Evolutionary conservation across 768 basidiomycete genomes (phyloP).

Genomic region (Leccinum rimulosum): DNA sequence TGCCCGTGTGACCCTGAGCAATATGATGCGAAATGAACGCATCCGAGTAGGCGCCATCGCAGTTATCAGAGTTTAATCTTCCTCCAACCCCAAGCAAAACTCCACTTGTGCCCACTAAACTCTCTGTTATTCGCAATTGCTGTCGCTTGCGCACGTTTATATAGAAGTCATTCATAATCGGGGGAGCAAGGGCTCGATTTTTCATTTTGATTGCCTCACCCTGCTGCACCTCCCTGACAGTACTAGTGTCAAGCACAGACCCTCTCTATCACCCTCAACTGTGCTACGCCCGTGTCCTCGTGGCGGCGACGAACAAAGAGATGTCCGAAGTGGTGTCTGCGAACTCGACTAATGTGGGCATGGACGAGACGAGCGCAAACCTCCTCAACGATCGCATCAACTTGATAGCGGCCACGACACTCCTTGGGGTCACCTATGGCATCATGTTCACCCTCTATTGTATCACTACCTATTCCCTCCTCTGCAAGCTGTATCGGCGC

Average conservation of each 20-base stretch:
- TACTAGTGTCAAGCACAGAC: background rate
- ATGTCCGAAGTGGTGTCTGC: slow-evolving; percentile 8
- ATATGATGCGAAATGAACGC: background rate
- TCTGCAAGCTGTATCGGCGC: slow-evolving; percentile 16
- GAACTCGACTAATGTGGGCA: slow-evolving; percentile 7
- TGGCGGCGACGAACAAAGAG: slow-evolving; percentile 4
- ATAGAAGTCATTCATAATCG: slow-evolving; percentile 20
- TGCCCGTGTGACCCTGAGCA: slow-evolving; percentile 13
- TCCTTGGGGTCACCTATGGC: slow-evolving; percentile 23
- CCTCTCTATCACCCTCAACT: slow-evolving; percentile 3
- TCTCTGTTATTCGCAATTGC: background rate
- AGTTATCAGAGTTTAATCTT: slow-evolving; percentile 23
- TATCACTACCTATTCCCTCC: slow-evolving; percentile 14
- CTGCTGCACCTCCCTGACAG: slow-evolving; percentile 6
- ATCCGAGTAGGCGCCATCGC: slow-evolving; percentile 9
- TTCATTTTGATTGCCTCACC: slow-evolving; percentile 15
- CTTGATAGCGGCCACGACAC: slow-evolving; percentile 25
- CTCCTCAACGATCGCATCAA: slow-evolving; percentile 24
- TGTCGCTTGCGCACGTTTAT: slow-evolving; percentile 25
- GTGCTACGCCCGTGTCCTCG: slow-evolving; percentile 5
- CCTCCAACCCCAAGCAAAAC: slow-evolving; percentile 8
- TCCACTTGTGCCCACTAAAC: background rate
- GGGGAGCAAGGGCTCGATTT: background rate
- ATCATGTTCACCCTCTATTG: slow-evolving; percentile 21
- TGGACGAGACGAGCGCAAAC: slow-evolving; percentile 1